Base-by-base conservation (phyloP, 805 yeast genomes). In the Metschnikowia dekortorum region DNA sequence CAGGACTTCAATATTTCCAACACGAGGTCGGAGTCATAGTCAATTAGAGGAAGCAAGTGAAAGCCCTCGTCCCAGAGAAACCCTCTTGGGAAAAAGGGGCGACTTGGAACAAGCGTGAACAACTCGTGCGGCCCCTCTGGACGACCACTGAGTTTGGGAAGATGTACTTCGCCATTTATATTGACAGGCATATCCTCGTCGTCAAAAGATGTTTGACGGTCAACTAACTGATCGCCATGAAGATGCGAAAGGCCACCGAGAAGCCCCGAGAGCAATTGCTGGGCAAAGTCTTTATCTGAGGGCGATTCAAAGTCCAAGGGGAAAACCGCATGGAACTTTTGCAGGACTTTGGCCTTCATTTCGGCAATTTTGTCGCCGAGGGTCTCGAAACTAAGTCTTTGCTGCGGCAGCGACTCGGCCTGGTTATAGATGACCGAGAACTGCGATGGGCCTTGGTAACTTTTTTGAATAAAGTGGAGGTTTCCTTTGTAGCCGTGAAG, bases 41-140 rank as follows among this genome's bases (percentile, higher is more conserved):
- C 85, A 58, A 87, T 67, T 36, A 94, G 71, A 7, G 96, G 96
- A 38, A 91, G 72, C 52, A 92, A 73, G 65, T 92, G 97, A 68
- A 94, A 94, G 0, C 99, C 99, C 69, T 94, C 99, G 68, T 94
- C 99, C 99, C 99, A 94, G 63, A 88, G 89, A 62, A 94, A 94
- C 0, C 99, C 99, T 55, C 99, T 78, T 3, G 99, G 98, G 68
- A 94, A 94, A 62, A 88, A 89, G 0, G 96, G 89, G 47, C 99
- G 77, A 44, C 96, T 88, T 2, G 99, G 99, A 33, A 89, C 94
- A 22, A 89, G 75, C 0, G 94, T 80, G 60, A 90, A 88, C 44
- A 94, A 69, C 55, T 84, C 88, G 53, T 71, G 68, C 1, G 96
- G 96, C 0, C 91, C 94, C 61, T 88, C 96, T 11, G 73, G 67